Evolutionary conservation across 129 eudicot species (phyloP), one percentile per base, ranked within the genome.

Genomic region (Sambucus nigra): DNA sequence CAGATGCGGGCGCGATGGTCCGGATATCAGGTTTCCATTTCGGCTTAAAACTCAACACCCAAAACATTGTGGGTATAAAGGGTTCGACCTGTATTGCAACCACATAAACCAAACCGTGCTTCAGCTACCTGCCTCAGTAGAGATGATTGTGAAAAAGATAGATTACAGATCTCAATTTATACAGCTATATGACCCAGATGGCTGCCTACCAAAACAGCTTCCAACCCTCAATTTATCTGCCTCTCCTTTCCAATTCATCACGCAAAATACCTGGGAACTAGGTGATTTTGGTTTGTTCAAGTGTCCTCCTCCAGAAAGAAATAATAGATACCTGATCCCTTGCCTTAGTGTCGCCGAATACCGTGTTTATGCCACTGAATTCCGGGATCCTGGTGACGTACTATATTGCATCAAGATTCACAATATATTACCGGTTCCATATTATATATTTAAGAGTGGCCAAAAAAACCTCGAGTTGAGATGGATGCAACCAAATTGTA

Each of bases 401-500:
- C 46, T 13, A 2, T 46, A 45, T 27, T 47, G 55, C 20, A 60
- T 32, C 27, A 46, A 45, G 53, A 42, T 59, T 59, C 20, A 15
- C 42, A 12, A 26, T 22, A 44, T 60, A 25, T 12, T 41, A 1
- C 27, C n/a, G n/a, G n/a, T n/a, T n/a, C n/a, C n/a, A n/a, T n/a
- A n/a, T n/a, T n/a, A n/a, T 50, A 7, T 20, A 26, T 46, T 25
- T 27, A 3, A 1, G 13, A 19, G 10, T 27, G 0, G 18, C 8
- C 7, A 40, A 25, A 60, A 28, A 5, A 14, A 28, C 12, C 0
- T 60, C 18, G 14, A n/a, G 12, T 28, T 59, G 35, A 44, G 1
- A 0, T 59, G 64, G 64, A 2, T 6, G 1, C 28, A 44, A 15
- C 64, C 64, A 24, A 18, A 16, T 24, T 41, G 64, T 59, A 17